Conservation (phyloP, 2,329 filamentous ascomycete species). For the Xylaria sp. region DNA sequence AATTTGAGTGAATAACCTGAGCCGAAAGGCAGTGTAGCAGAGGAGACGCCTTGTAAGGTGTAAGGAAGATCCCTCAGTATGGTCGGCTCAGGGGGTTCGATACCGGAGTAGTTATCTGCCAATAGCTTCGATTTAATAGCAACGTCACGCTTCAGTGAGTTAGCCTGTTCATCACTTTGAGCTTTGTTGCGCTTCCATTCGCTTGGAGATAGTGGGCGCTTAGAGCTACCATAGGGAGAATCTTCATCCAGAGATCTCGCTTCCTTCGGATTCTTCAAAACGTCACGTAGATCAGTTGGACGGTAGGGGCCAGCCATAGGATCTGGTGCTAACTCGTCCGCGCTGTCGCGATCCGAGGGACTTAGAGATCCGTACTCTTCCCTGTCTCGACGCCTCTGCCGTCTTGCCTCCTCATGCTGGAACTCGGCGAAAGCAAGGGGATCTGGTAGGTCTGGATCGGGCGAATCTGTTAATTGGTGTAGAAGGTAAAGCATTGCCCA, state of each 20-base stretch:
- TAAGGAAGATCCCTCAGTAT: constrained; percentile 87
- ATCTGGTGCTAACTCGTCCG: constrained; percentile 30
- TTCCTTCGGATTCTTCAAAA: constrained; percentile 46
- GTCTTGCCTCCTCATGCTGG: constrained; percentile 44
- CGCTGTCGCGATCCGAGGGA: constrained; percentile 40
- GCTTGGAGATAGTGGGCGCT: constrained; percentile 35
- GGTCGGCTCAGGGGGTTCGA: constrained; percentile 71
- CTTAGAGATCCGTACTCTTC: constrained; percentile 41
- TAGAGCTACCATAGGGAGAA: constrained; percentile 22
- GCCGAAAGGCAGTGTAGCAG: constrained; percentile 81
- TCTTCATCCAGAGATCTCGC: constrained; percentile 40
- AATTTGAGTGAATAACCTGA: constrained; percentile 76
- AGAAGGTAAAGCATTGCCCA: constrained; percentile 96
- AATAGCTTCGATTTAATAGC: constrained; percentile 67
- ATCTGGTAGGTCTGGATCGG: constrained; percentile 63
- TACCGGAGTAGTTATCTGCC: constrained; percentile 65
- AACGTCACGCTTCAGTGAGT: constrained; percentile 58
- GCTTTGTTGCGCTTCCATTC: constrained; percentile 47
- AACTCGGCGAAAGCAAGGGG: constrained; percentile 48
- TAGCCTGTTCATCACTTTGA: constrained; percentile 36
- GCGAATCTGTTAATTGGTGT: constrained; percentile 80
- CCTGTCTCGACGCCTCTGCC: constrained; percentile 33
- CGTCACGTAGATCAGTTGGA: constrained; percentile 47
- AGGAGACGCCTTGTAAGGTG: constrained; percentile 91
- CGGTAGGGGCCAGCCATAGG: constrained; percentile 39